Conservation (phyloP, 441 rosid genomes). For the Lepidium campestre region DNA sequence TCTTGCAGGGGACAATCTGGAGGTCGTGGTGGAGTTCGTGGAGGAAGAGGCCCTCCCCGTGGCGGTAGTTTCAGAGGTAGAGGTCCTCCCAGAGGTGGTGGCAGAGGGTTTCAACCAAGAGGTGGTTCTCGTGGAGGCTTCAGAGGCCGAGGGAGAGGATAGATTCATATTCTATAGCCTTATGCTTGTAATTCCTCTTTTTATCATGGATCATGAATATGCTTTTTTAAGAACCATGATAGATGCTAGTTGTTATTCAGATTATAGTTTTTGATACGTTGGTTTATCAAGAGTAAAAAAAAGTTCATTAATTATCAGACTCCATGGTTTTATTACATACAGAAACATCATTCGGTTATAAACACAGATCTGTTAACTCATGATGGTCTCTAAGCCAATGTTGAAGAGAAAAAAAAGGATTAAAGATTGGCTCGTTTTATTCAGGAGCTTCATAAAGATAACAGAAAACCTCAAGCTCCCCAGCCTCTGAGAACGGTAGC, state of each 20-base stretch:
- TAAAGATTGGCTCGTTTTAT: constrained; percentile 14
- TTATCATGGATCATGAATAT: neutral
- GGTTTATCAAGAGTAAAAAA: neutral
- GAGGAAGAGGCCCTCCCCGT: constrained; percentile 37
- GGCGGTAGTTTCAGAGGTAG: constrained; percentile 58
- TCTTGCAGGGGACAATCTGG: constrained; percentile 16
- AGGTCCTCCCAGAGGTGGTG: constrained; percentile 53
- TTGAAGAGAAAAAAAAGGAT: neutral
- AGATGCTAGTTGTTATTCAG: neutral
- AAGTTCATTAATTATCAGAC: neutral
- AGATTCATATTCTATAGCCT: constrained; percentile 10
- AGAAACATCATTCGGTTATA: constrained; percentile 13
- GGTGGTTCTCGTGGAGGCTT: constrained; percentile 71
- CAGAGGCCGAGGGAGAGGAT: constrained; percentile 88
- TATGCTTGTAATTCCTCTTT: neutral
- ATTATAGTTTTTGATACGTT: neutral
- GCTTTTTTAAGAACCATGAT: neutral
- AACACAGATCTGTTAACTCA: constrained; percentile 15
- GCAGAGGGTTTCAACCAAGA: constrained; percentile 40
- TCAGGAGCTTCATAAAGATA: neutral
- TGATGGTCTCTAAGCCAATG: neutral
- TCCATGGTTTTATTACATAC: constrained; percentile 12
- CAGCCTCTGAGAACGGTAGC: constrained; percentile 86
- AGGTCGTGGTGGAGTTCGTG: neutral
- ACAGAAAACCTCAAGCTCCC: constrained; percentile 51